Base-by-base conservation (phyloP, 2,329 filamentous ascomycete species). In the Fusarium protoensiforme region DNA sequence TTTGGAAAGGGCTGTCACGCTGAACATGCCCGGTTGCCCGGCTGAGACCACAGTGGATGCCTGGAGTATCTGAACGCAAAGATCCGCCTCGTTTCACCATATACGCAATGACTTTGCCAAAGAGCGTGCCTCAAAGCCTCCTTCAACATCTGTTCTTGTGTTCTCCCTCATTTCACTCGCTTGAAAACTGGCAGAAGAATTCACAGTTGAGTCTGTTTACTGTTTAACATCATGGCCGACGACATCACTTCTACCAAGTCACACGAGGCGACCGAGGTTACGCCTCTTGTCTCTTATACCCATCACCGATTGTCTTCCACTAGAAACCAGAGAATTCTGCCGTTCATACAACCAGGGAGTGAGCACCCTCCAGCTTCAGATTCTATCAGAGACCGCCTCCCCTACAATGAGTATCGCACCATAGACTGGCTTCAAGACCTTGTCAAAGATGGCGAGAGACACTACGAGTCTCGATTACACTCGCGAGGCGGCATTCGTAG, bases 371-470 rank as follows among this genome's bases (percentile, higher is more conserved):
- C 16, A 41, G 16, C 9, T 10, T 13, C 22, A 29, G 24, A 29
- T 24, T 4, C 20, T n/a, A 16, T 14, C 7, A 14, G 14, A n/a
- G 11, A 29, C 14, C 27, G n/a, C n/a, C 58, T 71, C 18, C 61
- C 60, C 0, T 91, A 91, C 76, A 90, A 89, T 75, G 87, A 90
- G 71, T 91, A 91, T 72, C 88, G 86, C 9, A 90, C 88, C 1
- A 90, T 91, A 65, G 89, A 91, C 78, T 91, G 88, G 88, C 82
- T 91, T 11, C 89, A 90, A 77, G 88, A 90, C 73, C 78, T 91
- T 64, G 87, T 89, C 2, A 59, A 68, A 10, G 58, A 68, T 18
- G 41, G 39, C 14, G 33, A 46, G 8, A 41, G 18, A 2, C 20
- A n/a, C 5, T 27, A 57, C 0, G 24, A 6, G 8, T 41, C 27